Evolutionary conservation across 2,329 filamentous ascomycete genomes (phyloP).

Genomic region (Magnaporthiopsis rhizophila): DNA sequence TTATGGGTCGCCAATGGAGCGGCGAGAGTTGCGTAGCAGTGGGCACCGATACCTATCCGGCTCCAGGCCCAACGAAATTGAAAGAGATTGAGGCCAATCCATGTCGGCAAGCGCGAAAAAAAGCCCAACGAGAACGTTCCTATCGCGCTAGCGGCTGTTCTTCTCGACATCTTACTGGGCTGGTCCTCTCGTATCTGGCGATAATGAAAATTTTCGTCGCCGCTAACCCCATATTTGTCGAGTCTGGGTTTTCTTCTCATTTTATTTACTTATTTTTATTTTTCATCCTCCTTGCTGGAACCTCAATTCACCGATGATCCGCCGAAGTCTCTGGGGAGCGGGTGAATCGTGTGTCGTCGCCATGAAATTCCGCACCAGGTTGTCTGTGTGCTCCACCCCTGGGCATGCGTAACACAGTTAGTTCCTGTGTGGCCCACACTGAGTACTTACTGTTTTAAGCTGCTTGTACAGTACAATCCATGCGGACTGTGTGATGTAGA

Average conservation of each 20-base stretch:
- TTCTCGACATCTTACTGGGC: not conserved
- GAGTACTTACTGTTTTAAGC: not conserved
- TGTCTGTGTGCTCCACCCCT: not conserved
- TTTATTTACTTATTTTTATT: not conserved
- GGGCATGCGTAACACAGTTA: not conserved
- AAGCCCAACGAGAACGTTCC: slow-evolving; percentile 4
- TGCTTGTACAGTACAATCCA: not conserved
- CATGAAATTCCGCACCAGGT: not conserved
- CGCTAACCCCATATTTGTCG: not conserved
- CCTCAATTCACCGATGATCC: not conserved
- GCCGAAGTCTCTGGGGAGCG: not conserved
- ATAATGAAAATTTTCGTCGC: not conserved
- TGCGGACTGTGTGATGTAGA: not conserved
- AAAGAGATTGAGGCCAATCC: not conserved
- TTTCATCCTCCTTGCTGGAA: not conserved
- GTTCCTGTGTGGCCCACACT: too few relatives aligned
- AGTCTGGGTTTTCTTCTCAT: not conserved
- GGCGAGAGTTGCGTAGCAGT: not conserved
- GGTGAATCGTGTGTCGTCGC: not conserved
- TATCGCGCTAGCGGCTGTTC: slow-evolving; percentile 3
- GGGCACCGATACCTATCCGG: not conserved
- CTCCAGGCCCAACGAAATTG: not conserved
- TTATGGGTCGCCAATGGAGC: too few relatives aligned
- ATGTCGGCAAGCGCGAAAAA: not conserved
- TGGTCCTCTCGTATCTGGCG: not conserved